phyloP scores from a whole-genome alignment of 176 grass and related monocot genomes.

The Oryza rufipogon region DNA sequence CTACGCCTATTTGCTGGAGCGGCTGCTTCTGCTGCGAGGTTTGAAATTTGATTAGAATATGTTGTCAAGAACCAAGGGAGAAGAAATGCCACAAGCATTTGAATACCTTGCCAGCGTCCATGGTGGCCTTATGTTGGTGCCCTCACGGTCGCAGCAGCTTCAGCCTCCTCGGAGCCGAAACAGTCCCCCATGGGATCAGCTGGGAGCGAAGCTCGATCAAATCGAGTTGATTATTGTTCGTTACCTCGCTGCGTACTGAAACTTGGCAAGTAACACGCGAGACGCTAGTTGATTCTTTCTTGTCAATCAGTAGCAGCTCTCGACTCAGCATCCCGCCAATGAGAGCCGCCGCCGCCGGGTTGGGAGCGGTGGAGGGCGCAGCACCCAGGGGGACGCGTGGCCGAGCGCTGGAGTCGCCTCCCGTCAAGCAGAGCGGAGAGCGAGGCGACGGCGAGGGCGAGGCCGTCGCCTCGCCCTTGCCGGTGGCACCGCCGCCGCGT shows the following conservation, averaged over 20 bases:
- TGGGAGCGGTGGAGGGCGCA: too few relatives aligned
- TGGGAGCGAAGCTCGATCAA: not conserved
- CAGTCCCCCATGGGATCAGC: slow-evolving; percentile 47
- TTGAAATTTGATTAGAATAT: not conserved
- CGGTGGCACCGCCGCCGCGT: too few relatives aligned
- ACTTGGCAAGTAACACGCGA: not conserved
- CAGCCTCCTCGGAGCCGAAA: slow-evolving; percentile 53
- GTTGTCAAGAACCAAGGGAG: not conserved
- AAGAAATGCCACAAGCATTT: slow-evolving; percentile 8
- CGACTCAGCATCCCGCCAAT: not conserved
- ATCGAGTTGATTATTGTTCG: not conserved
- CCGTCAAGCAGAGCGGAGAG: too few relatives aligned
- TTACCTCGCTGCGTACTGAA: too few relatives aligned
- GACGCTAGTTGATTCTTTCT: not conserved
- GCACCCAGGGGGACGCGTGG: too few relatives aligned
- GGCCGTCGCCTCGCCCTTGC: too few relatives aligned
- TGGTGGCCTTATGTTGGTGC: not conserved
- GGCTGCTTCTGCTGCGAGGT: not conserved
- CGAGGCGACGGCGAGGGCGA: too few relatives aligned
- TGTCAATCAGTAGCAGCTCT: not conserved
- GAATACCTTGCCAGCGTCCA: slow-evolving; percentile 29
- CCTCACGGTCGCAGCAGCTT: slow-evolving; percentile 20
- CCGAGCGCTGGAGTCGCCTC: too few relatives aligned
- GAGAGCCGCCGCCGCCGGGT: too few relatives aligned
- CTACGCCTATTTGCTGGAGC: not conserved